Evolutionary conservation across 805 yeast genomes (phyloP).

Genomic region (Saturnispora kantuleensis): DNA sequence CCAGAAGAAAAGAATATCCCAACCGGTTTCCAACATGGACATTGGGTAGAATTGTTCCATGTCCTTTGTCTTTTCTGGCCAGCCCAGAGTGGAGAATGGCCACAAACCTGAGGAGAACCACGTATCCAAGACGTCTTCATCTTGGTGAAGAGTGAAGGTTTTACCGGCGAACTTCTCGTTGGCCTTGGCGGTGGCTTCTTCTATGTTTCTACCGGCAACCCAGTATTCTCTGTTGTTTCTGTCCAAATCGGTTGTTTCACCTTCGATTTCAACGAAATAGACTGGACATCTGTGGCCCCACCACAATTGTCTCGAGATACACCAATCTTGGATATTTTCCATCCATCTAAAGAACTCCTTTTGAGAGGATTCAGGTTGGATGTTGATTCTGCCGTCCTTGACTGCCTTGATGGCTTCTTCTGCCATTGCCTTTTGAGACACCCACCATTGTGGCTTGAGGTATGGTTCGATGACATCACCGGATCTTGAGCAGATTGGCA

Average conservation of each 20-base stretch:
- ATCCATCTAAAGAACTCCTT: constrained; percentile 93
- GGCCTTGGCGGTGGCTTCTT: constrained; percentile 84
- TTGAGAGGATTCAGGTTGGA: constrained; percentile 83
- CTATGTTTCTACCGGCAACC: constrained; percentile 80
- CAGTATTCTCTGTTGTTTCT: constrained; percentile 61
- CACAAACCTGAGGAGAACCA: constrained; percentile 98
- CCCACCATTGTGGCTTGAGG: constrained; percentile 99
- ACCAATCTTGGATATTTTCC: constrained; percentile 96
- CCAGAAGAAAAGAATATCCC: constrained; percentile 99
- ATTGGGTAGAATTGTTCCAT: constrained; percentile 75
- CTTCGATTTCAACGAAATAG: constrained; percentile 76
- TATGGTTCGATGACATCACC: constrained; percentile 96
- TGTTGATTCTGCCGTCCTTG: constrained; percentile 65
- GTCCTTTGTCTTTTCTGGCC: constrained; percentile 78
- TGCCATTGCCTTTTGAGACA: constrained; percentile 83
- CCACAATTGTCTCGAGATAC: constrained; percentile 86
- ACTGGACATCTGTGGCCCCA: constrained; percentile 99
- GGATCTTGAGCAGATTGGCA: constrained; percentile 91
- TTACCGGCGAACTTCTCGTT: constrained; percentile 56
- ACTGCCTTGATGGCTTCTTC: constrained; percentile 79
- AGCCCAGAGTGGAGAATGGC: constrained; percentile 95
- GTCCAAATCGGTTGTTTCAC: constrained; percentile 43
- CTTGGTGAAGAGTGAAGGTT: constrained; percentile 76
- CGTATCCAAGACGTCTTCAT: constrained; percentile 96
- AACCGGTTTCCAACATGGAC: constrained; percentile 94